Conservation (phyloP, 345 rosid species). For the Nephelium lappaceum region DNA sequence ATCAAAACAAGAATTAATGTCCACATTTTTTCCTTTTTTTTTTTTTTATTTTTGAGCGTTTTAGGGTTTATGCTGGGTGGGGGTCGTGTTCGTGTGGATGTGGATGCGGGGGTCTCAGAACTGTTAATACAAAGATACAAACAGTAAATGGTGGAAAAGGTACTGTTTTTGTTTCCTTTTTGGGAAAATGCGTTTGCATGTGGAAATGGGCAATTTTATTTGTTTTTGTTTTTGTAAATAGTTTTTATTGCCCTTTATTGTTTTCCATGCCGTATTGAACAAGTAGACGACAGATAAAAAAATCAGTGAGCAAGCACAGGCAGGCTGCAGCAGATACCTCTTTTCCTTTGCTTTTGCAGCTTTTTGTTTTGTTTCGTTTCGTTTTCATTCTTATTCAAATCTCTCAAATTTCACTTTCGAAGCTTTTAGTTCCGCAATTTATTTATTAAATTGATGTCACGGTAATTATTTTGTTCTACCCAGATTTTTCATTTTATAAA, state of each 20-base stretch:
- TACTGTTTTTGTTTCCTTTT: not conserved
- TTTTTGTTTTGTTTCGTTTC: too few species aligned
- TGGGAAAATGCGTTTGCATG: not conserved
- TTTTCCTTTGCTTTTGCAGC: not conserved
- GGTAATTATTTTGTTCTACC: too few species aligned
- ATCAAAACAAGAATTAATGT: not conserved
- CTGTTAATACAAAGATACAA: not conserved
- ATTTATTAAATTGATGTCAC: too few species aligned
- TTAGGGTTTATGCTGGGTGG: not conserved
- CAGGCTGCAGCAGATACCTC: too few species aligned
- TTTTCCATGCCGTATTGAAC: not conserved
- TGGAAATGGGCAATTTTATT: not conserved
- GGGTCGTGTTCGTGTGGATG: too few species aligned
- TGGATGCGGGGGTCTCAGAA: not conserved
- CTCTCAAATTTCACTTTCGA: not conserved
- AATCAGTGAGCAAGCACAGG: not conserved
- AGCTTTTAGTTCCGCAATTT: too few species aligned
- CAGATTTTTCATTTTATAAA: too few species aligned
- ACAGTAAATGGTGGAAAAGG: not conserved
- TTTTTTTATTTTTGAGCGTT: not conserved
- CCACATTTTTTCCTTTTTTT: not conserved
- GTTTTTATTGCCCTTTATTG: too few species aligned
- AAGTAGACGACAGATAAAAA: not conserved
- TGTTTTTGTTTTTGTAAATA: too few species aligned
- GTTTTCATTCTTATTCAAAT: not conserved